Percentiles rank a stretch among this genome's conserved stretches.
Conservation (phyloP, 305 asterid genomes). For the Nicotiana rustica region DNA sequence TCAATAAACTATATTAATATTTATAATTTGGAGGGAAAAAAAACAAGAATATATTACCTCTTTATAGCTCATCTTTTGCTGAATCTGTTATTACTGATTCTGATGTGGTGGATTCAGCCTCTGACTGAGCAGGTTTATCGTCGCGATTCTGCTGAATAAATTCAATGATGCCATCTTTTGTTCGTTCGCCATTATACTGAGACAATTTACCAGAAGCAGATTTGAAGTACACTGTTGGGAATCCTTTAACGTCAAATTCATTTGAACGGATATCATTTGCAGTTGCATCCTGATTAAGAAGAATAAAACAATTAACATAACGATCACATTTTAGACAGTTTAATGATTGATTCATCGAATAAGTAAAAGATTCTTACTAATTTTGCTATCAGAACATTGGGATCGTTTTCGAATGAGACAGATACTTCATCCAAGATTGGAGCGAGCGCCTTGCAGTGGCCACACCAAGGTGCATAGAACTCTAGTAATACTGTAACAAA, state of each 20-base stretch:
- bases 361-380: slow-evolving; percentile 49
- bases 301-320: too few species aligned
- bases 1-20: background rate
- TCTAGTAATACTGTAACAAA: slow-evolving; percentile 64
- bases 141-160: slow-evolving; percentile 65
- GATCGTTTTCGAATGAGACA: slow-evolving; percentile 55
- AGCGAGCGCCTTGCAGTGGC: slow-evolving; percentile 78
- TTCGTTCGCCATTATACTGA: slow-evolving; percentile 66
- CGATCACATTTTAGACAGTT: too few species aligned
- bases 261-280: slow-evolving; percentile 71
- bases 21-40: background rate
- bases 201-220: slow-evolving; percentile 66
- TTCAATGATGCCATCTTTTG: slow-evolving; percentile 69
- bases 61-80: slow-evolving; percentile 72
- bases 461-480: slow-evolving; percentile 88
- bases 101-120: slow-evolving; percentile 35
- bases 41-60: slow-evolving; percentile 2
- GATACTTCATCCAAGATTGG: slow-evolving; percentile 87
- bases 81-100: slow-evolving; percentile 37
- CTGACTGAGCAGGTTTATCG: slow-evolving; percentile 50
- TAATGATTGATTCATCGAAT: too few species aligned
- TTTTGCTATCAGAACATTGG: slow-evolving; percentile 69
- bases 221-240: slow-evolving; percentile 82
- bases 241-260: slow-evolving; percentile 70
- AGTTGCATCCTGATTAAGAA: slow-evolving; percentile 66